Percentiles rank a stretch among this genome's conserved stretches.
Conservation (phyloP, 305 asterid species). For the Fraxinus greggii region DNA sequence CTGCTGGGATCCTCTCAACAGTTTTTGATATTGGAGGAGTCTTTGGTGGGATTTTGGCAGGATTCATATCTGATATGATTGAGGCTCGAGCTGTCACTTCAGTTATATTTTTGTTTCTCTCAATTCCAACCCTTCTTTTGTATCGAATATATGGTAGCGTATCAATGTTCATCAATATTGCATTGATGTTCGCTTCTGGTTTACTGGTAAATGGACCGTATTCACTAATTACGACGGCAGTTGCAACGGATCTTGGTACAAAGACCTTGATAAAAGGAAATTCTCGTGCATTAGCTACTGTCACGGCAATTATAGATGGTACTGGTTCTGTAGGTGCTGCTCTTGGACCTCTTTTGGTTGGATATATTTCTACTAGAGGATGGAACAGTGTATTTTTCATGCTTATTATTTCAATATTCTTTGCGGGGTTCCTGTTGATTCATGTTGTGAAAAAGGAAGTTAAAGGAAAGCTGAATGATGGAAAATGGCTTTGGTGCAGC, state of each 20-base stretch:
- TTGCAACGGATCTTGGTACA: conserved; percentile 93
- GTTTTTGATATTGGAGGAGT: conserved; percentile 86
- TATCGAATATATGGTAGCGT: conserved; percentile 78
- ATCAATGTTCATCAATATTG: conserved; percentile 58
- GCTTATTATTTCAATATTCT: conserved; percentile 58
- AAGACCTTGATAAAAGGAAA: conserved; percentile 60
- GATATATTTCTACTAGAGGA: conserved; percentile 86
- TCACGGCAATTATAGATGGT: conserved; percentile 89
- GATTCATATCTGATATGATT: conserved; percentile 62
- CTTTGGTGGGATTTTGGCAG: conserved; percentile 78
- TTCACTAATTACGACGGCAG: conserved; percentile 91
- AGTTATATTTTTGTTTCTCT: conserved; percentile 51
- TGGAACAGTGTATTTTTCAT: conserved; percentile 85
- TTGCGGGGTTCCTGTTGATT: conserved; percentile 61
- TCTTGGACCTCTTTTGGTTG: conserved; percentile 89
- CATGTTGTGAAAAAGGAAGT: conserved; percentile 65
- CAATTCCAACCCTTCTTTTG: conserved; percentile 67
- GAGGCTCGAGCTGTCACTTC: conserved; percentile 91
- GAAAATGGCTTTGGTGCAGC: conserved; percentile 72
- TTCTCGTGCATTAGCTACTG: conserved; percentile 85
- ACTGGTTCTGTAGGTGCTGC: conserved; percentile 97
- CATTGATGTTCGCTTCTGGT: conserved; percentile 72
- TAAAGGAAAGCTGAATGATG: conserved; percentile 55
- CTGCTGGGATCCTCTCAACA: conserved; percentile 81
- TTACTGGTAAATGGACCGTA: conserved; percentile 87